Conservation (phyloP, 1,284 basidiomycete genomes). For the Violaceomyces palustris region DNA sequence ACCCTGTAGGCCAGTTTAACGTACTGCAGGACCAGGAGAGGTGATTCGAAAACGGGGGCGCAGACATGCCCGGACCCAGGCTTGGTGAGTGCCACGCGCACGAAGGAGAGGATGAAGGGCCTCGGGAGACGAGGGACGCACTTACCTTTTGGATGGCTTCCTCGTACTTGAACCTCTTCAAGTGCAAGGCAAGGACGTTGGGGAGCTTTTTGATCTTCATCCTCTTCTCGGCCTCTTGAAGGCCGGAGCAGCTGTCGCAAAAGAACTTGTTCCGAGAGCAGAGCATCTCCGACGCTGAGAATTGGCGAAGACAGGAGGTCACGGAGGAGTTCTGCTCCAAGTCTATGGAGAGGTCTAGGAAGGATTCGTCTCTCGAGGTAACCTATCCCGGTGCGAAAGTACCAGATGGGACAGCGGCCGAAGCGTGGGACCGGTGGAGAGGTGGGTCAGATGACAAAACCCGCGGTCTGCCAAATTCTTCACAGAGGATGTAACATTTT, state of each 20-base stretch:
- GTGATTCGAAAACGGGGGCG: neutral
- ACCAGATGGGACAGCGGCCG: too few species aligned
- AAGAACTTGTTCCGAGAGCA: conserved; percentile 98
- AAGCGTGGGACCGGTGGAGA: too few species aligned
- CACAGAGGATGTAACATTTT: neutral
- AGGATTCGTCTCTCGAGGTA: conserved; percentile 91
- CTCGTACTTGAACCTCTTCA: conserved; percentile 97
- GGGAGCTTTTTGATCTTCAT: conserved; percentile 98
- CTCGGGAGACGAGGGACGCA: conserved; percentile 1
- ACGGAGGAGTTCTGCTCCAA: conserved; percentile 96
- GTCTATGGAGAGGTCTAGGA: conserved; percentile 94
- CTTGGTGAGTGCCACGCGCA: neutral
- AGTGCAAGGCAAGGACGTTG: conserved; percentile 85
- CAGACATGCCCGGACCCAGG: neutral
- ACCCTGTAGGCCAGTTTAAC: conserved; percentile 94
- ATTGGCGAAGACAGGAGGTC: conserved; percentile 88
- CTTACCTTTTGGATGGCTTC: conserved; percentile 76
- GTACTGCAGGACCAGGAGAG: too few species aligned
- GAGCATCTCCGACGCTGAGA: conserved; percentile 96
- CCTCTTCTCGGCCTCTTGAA: conserved; percentile 96
- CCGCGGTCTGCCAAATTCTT: too few species aligned
- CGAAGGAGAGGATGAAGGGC: neutral
- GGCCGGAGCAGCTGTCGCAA: conserved; percentile 89
- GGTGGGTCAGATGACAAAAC: too few species aligned
- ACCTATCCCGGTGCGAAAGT: conserved; percentile 57